Evolutionary conservation across 164 flowering plant genomes (phyloP), one percentile per base, ranked within the genome.

Genomic region (Buxus sempervirens): DNA sequence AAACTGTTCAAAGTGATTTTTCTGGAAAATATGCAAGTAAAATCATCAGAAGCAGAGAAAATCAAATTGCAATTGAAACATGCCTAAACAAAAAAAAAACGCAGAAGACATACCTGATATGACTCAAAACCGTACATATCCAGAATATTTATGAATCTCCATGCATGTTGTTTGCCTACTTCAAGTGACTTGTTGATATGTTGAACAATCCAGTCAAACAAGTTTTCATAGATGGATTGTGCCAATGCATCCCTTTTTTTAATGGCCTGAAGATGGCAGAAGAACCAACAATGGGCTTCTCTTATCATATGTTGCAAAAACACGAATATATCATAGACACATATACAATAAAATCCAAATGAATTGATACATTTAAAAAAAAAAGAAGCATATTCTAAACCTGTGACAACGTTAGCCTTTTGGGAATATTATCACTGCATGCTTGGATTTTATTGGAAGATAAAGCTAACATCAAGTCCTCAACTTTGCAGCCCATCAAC

Each of bases 111-210:
- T 75, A 85, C 98, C 87, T 86, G 70, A 80, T 86, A 89, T 61
- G 97, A 88, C 70, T 90, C 99, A 76, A 90, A 96, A 26, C 99
- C 99, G 82, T 79, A 89, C 28, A 93, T 88, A 76, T 96, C 99
- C 45, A 96, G 80, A 63, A 96, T 85, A 70, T 84, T 90, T 73
- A 96, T 89, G 75, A 90, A 87, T 78, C 87, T 87, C 68, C 86
- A 86, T 48, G 87, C 70, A 24, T 65, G 59, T 24, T 41, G 68
- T 70, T 80, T 83, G 64, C 87, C 88, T 62, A 73, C 82, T 79
- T 80, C 83, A 75, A 93, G 87, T 41, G 90, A 85, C 78, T 71
- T 82, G 71, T 96, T 96, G 15, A 96, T 81, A 73, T 86, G 83
- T 63, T 83, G 90, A 10, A 90, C 90, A 59, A 96, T 85, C 98